Conservation (phyloP, 2,329 filamentous ascomycete species). For the Fusarium equiseti region DNA sequence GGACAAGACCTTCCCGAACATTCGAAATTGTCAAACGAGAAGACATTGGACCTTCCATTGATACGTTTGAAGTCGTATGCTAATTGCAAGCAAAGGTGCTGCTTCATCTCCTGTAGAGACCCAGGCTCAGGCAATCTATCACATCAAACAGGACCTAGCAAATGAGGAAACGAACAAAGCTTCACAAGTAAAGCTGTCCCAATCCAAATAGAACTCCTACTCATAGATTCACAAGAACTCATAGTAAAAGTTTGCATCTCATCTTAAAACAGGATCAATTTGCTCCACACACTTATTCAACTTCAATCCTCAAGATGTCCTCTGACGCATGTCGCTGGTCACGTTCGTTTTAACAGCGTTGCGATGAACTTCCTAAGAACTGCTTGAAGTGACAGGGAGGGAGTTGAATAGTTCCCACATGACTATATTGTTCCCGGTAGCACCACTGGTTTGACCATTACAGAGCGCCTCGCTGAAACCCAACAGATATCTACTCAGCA, state of each 20-base stretch:
- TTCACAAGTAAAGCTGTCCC: neutral
- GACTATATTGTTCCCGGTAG: constrained; percentile 53
- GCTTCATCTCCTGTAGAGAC: neutral
- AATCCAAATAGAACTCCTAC: neutral
- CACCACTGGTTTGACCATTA: constrained; percentile 57
- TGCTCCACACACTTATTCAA: neutral
- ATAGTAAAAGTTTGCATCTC: neutral
- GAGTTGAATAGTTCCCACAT: constrained; percentile 23
- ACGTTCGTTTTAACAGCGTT: neutral
- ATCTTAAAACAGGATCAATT: neutral
- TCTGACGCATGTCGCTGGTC: neutral
- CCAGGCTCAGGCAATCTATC: neutral
- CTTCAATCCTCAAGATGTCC: neutral
- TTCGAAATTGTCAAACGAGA: neutral
- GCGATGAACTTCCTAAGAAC: constrained; percentile 9
- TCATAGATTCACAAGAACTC: no score
- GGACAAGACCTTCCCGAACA: neutral
- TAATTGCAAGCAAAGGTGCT: neutral
- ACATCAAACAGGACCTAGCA: neutral
- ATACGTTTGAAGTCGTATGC: neutral
- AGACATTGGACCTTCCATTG: neutral
- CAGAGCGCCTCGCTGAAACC: constrained; percentile 55
- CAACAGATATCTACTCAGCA: constrained; percentile 45
- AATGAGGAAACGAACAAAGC: neutral
- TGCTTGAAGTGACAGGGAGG: neutral